phyloP scores from a whole-genome alignment of 352 stramenopile genomes.

The Sclerospora graminicola region DNA sequence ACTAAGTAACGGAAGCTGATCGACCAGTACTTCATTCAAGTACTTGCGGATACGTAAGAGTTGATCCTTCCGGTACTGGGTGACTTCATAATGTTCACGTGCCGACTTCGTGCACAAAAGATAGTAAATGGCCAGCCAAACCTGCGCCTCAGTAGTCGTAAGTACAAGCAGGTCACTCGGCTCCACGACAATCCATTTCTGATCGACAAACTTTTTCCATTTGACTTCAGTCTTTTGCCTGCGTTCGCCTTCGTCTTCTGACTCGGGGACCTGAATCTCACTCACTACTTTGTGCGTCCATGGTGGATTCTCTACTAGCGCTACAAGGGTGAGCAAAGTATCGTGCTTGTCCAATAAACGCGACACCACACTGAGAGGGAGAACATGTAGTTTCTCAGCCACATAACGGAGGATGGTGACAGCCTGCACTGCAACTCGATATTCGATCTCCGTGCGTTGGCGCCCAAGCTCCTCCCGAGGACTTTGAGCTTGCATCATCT shows the following conservation, averaged over 20 bases:
- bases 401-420: constrained; percentile 87
- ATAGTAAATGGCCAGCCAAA: constrained; percentile 93
- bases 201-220: constrained; percentile 90
- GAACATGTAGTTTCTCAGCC: constrained; percentile 76
- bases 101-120: constrained; percentile 87
- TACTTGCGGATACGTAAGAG: constrained; percentile 92
- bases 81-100: constrained; percentile 91
- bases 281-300: constrained; percentile 83
- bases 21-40: constrained; percentile 89
- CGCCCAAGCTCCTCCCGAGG: constrained; percentile 49
- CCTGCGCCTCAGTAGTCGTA: constrained; percentile 89
- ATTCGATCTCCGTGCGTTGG: constrained; percentile 82
- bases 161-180: constrained; percentile 86
- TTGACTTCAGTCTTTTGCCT: constrained; percentile 20
- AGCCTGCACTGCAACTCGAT: constrained; percentile 73
- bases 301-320: constrained; percentile 92
- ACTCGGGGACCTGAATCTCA: constrained; percentile 3
- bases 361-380: constrained; percentile 81
- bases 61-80: constrained; percentile 89
- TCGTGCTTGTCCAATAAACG: constrained; percentile 98
- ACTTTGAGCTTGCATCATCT: too few relatives aligned
- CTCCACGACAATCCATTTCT: constrained; percentile 86
- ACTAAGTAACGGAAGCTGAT: constrained; percentile 91
- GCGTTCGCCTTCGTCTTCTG: constrained; percentile 7
- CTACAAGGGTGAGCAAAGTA: constrained; percentile 86